Conservation (phyloP, 805 yeast genomes). For the Lipomyces yamadae region DNA sequence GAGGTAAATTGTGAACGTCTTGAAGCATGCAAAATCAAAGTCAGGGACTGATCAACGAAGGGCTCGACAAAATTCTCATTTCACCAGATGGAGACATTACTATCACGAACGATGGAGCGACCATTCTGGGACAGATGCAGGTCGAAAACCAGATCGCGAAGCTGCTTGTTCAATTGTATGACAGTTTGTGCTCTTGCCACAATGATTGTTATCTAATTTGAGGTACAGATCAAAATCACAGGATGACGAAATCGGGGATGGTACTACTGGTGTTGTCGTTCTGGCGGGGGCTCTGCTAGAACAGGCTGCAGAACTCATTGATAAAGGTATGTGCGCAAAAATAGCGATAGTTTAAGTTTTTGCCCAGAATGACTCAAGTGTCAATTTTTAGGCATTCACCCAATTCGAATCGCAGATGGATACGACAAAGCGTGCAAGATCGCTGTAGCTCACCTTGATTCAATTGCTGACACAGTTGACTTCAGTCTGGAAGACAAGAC, state of each 20-base stretch:
- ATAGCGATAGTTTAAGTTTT: background rate
- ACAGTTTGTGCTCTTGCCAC: background rate
- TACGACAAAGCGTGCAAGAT: constrained; percentile 95
- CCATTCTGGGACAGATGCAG: constrained; percentile 94
- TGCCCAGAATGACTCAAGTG: too few relatives aligned
- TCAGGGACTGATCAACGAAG: constrained; percentile 10
- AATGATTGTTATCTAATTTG: background rate
- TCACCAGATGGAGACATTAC: constrained; percentile 98
- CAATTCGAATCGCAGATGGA: constrained; percentile 95
- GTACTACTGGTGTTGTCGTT: constrained; percentile 98
- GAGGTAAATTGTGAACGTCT: constrained; percentile 52
- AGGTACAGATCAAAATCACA: constrained; percentile 69
- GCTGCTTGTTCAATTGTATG: constrained; percentile 82
- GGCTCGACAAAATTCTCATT: constrained; percentile 93
- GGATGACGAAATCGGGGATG: constrained; percentile 98
- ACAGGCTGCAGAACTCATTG: constrained; percentile 92
- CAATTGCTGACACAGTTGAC: constrained; percentile 68
- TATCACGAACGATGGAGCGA: constrained; percentile 98
- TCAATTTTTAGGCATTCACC: constrained; percentile 73
- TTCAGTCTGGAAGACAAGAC: constrained; percentile 53
- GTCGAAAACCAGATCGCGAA: constrained; percentile 95
- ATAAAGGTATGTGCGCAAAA: constrained; percentile 52
- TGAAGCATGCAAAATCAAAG: background rate
- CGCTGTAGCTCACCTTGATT: constrained; percentile 78
- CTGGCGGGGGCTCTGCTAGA: constrained; percentile 92